Evolutionary conservation across 2,329 filamentous ascomycete genomes (phyloP).

Genomic region (Cercospora sojina): DNA sequence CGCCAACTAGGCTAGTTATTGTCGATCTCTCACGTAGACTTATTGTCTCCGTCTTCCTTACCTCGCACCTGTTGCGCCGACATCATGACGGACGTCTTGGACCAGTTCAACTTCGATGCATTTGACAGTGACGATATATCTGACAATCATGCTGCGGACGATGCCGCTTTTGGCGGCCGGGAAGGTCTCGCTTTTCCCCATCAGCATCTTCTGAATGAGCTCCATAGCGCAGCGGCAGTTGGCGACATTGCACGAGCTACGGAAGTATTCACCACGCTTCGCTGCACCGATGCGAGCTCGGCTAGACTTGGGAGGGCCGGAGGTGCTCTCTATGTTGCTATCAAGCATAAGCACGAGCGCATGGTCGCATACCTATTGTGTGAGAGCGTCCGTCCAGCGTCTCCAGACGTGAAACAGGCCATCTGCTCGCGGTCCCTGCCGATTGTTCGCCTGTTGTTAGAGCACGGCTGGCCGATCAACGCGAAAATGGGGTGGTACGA

Average conservation of each 20-base stretch:
- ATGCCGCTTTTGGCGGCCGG: too few species aligned
- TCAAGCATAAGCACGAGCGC: not conserved
- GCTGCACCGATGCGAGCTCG: slow-evolving; percentile 3
- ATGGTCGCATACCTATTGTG: slow-evolving; percentile 5
- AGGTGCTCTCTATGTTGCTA: not conserved
- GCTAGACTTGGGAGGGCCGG: not conserved
- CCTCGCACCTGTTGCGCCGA: too few species aligned
- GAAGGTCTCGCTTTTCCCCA: too few species aligned
- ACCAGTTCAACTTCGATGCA: too few species aligned
- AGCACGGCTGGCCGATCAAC: slow-evolving; percentile 13
- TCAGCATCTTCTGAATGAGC: not conserved
- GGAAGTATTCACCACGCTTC: slow-evolving; percentile 9
- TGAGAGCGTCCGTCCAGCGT: too few species aligned
- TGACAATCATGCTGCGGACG: too few species aligned
- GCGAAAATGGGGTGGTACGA: slow-evolving; percentile 11
- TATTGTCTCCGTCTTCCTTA: too few species aligned
- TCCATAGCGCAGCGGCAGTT: not conserved
- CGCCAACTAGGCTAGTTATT: too few species aligned
- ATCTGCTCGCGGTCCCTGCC: slow-evolving; percentile 3
- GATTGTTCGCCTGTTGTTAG: slow-evolving; percentile 6
- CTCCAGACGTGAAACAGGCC: too few species aligned
- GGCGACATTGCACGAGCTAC: not conserved
- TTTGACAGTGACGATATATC: too few species aligned
- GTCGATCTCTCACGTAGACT: too few species aligned
- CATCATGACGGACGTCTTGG: too few species aligned